Conservation (phyloP, 345 rosid genomes). For the Tarenaya hassleriana region DNA sequence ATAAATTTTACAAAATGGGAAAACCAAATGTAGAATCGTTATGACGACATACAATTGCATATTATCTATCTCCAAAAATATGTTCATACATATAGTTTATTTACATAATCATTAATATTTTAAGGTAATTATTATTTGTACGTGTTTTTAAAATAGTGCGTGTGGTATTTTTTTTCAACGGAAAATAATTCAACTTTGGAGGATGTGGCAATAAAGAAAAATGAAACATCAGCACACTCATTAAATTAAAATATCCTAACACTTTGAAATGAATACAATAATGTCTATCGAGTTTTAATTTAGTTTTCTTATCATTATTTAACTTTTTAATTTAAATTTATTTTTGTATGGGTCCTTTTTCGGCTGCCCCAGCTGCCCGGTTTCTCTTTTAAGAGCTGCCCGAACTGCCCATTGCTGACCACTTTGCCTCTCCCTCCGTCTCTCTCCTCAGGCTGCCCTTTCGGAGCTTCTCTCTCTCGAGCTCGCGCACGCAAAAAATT, state of each 20-base stretch:
- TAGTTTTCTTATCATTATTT: neutral
- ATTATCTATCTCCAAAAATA: too few relatives aligned
- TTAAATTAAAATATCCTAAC: constrained; percentile 13
- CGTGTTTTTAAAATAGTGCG: too few relatives aligned
- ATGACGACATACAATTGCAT: too few relatives aligned
- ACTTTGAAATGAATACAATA: constrained; percentile 6
- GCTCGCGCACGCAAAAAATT: constrained; percentile 24
- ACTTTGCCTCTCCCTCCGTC: constrained; percentile 38
- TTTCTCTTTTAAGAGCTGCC: constrained; percentile 46
- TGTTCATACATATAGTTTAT: too few relatives aligned
- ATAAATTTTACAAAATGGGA: too few relatives aligned
- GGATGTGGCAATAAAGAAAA: constrained; percentile 12
- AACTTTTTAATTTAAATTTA: neutral
- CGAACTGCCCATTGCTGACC: constrained; percentile 51
- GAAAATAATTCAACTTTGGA: constrained; percentile 9
- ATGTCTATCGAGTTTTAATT: neutral
- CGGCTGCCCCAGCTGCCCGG: constrained; percentile 51
- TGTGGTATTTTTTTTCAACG: too few relatives aligned
- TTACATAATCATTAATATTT: too few relatives aligned
- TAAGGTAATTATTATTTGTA: too few relatives aligned
- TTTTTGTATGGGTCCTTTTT: constrained; percentile 16
- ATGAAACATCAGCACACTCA: constrained; percentile 12
- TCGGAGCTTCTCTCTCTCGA: constrained; percentile 24
- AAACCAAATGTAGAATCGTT: too few relatives aligned
- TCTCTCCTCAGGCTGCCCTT: constrained; percentile 27